phyloP scores from a whole-genome alignment of 805 yeast genomes.

The Phaffomyces thermotolerans region DNA sequence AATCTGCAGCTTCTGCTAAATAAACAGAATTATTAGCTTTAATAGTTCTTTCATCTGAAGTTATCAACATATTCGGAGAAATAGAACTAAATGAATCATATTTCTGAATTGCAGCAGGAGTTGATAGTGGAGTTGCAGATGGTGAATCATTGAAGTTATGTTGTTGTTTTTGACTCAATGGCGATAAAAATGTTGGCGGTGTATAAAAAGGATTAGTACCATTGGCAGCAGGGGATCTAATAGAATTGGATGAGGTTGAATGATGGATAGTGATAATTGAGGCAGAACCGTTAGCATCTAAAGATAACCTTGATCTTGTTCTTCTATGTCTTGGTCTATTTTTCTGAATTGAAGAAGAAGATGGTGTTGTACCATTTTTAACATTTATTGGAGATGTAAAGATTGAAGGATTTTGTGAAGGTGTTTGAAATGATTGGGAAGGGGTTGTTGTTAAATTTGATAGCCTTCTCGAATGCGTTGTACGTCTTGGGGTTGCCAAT shows the following conservation, averaged over 20 bases:
- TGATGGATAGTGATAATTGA: constrained; percentile 17
- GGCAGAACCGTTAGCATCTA: constrained; percentile 29
- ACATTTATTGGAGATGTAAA: constrained; percentile 10
- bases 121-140: constrained; percentile 18
- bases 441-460: constrained; percentile 28
- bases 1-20: constrained; percentile 23
- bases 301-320: constrained; percentile 33
- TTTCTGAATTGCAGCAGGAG: constrained; percentile 14
- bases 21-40: constrained; percentile 9
- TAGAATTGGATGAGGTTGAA: constrained; percentile 16
- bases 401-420: constrained; percentile 9
- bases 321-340: constrained; percentile 30
- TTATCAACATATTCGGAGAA: constrained; percentile 20
- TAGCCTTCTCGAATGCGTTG: constrained; percentile 16
- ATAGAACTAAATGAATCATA: constrained; percentile 12
- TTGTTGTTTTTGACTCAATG: constrained; percentile 19
- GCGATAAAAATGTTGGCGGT: constrained; percentile 38
- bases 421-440: constrained; percentile 20
- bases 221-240: constrained; percentile 27
- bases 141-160: constrained; percentile 10
- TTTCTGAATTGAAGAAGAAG: constrained; percentile 11
- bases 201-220: constrained; percentile 43
- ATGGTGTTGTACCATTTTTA: constrained; percentile 10
- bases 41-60: constrained; percentile 2
- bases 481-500: constrained; percentile 29